Evolutionary conservation across 1,284 basidiomycete genomes (phyloP), one percentile per base, ranked within the genome.

Genomic region (Tylopilus sp.): DNA sequence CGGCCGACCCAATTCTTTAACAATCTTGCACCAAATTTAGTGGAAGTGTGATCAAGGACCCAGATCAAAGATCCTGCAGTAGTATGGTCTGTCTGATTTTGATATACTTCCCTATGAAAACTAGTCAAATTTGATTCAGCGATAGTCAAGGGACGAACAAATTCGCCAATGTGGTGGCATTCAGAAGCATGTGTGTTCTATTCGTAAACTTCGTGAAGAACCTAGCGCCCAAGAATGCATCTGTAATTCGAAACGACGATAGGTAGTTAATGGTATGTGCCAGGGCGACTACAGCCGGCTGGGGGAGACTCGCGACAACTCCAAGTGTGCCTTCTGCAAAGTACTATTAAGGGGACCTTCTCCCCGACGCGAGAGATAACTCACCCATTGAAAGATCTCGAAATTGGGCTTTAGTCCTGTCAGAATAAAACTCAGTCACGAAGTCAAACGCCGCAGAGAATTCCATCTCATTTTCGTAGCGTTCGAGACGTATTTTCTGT

Each of bases 1-100:
- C 82, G 77, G 0, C 90, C 88, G 12, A 98, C 78, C 95, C 95
- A 99, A 55, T 76, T 82, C 52, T 83, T 81, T 50, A 99, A 74
- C 54, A 92, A 70, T 30, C 95, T 77, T 14, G 87, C 82, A 4
- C 95, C 95, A 75, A 97, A 96, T 51, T 80, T 82, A 0, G 95
- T 97, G 57, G 82, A 81, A 33, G 91, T 93, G 58, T 82, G 81
- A 71, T 98, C 88, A 43, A 99, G 72, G 3, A 95, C 77, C 83
- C 85, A 91, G 53, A 97, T 74, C 39, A 99, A 69, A 35, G 90
- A 91, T 1, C 94, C 95, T 46, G 74, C 78, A 20, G 77, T 73
- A 8, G 79, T 80, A 45, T 80, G 80, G 63, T 94, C 86, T 1
- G 91, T 93, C 59, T 91, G 85, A 59, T 96, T 96, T 28, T 82